These are phyloP conservation scores for Camelina hispida DNA, from an alignment of 345 rosid genomes.

Conservation along the genomic window DNA sequence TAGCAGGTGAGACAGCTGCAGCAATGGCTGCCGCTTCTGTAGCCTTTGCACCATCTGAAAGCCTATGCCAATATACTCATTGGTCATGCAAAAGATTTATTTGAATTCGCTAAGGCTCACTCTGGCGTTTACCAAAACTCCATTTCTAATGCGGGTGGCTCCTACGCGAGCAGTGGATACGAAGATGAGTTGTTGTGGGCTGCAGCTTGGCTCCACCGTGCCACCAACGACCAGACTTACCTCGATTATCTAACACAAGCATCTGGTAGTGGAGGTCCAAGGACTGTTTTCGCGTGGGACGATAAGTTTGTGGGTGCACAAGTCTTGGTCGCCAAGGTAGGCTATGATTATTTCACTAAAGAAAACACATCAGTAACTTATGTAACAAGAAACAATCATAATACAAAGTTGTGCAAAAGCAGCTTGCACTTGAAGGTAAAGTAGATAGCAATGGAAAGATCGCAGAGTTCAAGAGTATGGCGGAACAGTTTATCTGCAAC, in stretches of 20 bases:
- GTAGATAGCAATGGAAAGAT: constrained; percentile 32
- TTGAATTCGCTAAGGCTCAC: constrained; percentile 48
- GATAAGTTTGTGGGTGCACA: constrained; percentile 89
- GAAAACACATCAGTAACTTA: neutral
- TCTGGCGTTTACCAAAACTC: constrained; percentile 48
- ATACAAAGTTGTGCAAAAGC: constrained; percentile 41
- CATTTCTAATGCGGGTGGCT: constrained; percentile 45
- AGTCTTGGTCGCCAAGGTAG: constrained; percentile 85
- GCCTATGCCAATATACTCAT: constrained; percentile 53
- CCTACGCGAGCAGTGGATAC: constrained; percentile 53
- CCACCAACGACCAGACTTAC: constrained; percentile 69
- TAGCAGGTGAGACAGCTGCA: constrained; percentile 71
- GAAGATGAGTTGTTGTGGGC: constrained; percentile 95
- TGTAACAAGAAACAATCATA: neutral
- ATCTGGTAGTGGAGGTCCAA: constrained; percentile 65
- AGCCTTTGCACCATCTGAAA: constrained; percentile 45
- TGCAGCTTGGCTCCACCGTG: constrained; percentile 92
- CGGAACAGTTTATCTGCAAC: constrained; percentile 89
- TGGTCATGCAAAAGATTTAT: constrained; percentile 58
- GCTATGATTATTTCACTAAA: neutral
- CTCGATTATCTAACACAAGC: constrained; percentile 68
- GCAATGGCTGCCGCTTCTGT: constrained; percentile 77
- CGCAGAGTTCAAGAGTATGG: constrained; percentile 80
- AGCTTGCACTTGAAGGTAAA: constrained; percentile 63
- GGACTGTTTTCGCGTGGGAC: constrained; percentile 86